Base-by-base conservation (phyloP, 176 grass and related monocot species). In the Melocanna baccifera region DNA sequence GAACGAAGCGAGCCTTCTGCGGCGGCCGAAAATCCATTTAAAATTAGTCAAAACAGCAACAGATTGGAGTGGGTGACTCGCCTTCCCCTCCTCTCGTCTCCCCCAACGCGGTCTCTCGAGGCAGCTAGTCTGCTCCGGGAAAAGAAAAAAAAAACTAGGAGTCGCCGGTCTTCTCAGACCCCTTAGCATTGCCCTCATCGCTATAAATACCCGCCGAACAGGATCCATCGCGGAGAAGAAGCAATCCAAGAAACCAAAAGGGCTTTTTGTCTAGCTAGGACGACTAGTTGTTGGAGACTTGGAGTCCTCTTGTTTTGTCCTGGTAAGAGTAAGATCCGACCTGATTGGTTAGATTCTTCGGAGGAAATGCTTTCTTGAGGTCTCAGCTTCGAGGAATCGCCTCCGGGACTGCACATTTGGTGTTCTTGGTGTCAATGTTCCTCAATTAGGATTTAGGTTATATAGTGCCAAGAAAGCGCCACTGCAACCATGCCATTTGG, bases 301-400 rank as follows among this genome's bases (percentile, higher is more conserved):
- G 56, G 23, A 5, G 63, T 16, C 37, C 29, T 53, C 72, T 71
- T 67, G 59, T 29, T 64, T 37, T 59, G 62, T 0, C 40, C 84
- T 37, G 89, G 89, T 90, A 87, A 90, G 89, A 90, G 89, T 79
- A 83, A 87, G 89, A 90, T 90, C 84, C 80, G 30, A 15, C 39
- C 59, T 23, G 84, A 61, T n/a, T n/a, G 41, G n/a, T 57, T 25
- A 39, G 11, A 15, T 58, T 83, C 46, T n/a, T 45, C 39, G 5
- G 32, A 5, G 7, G 18, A 42, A 71, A 71, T 46, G 43, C 34
- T 12, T 47, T 55, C 20, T 36, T n/a, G 63, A 4, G 70, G 63
- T 23, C 0, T 20, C 15, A 13, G 25, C 50, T 7, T 52, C 26
- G 18, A 43, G 81, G 61, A 67, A 78, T 56, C 68, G 25, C 51